Base-by-base conservation (phyloP, 1,284 basidiomycete species). In the Marasmius fiardii region DNA sequence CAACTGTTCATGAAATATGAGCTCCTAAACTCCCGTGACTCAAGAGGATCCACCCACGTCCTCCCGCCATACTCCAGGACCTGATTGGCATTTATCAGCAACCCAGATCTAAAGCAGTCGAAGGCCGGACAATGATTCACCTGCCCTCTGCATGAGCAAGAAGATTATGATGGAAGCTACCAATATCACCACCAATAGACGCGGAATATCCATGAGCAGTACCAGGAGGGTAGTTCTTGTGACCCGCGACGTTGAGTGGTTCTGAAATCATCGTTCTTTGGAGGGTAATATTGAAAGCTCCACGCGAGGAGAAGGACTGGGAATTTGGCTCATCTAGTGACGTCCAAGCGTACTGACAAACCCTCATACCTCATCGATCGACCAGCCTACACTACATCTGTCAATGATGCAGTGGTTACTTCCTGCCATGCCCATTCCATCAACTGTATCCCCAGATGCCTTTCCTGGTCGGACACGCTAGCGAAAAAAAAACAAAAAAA, bases 101-200 rank as follows among this genome's bases (percentile, higher is more conserved):
- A 41, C 16, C 39, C 16, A 18, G 11, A 14, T 39, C 37, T 10
- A 31, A 4, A 7, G 11, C 37, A 20, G 1, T 10, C 7, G 11
- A 20, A 41, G 8, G 20, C n/a, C 2, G 4, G 4, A n/a, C 20
- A 6, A 7, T n/a, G 3, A n/a, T 16, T 41, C 4, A 41, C 39
- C 55, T 24, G 28, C 55, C 55, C 33, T 56, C 50, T 20, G 55
- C 55, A 43, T 56, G 55, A 18, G 55, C 55, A 24, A 56, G 53
- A 28, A 52, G 55, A 33, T 56, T 56, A 26, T 56, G 55, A 39
- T 56, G 55, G 41, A 56, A 56, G 16, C 14, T 56, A 3, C 55
- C 55, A n/a, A 20, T 43, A 28, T 56, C 37, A 14, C 55, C 55
- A 10, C 55, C 51, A 10, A 56, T 56, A 35, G 35, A 33, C n/a